A percentile compares a stretch with the other conserved stretches of the same genome.
These are phyloP conservation scores for Lithospermum erythrorhizon DNA, from an alignment of 257 asterid genomes.

Conservation along the genomic window DNA sequence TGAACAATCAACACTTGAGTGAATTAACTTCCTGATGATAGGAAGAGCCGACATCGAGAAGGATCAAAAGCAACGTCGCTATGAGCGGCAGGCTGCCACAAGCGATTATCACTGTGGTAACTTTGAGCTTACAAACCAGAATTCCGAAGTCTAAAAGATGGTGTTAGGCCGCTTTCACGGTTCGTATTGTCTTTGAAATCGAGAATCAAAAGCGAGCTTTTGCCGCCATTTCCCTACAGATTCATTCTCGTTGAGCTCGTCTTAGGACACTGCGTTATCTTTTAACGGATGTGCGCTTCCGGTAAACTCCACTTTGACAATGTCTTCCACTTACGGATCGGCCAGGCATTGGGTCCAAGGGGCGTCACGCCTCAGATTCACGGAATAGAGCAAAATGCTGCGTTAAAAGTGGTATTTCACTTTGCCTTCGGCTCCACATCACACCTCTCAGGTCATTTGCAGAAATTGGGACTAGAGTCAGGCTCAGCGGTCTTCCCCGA, in stretches of 20 bases:
- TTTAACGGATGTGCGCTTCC: neutral
- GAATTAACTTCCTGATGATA: no score
- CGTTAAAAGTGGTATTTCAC: no score
- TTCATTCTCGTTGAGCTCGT: neutral
- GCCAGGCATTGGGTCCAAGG: neutral
- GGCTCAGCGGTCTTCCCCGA: no score
- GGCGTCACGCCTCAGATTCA: neutral
- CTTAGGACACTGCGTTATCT: conserved; percentile 2
- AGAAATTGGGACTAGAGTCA: no score
- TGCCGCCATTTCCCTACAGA: neutral
- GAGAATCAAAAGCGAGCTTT: no score
- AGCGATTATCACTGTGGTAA: neutral
- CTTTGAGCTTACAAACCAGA: conserved; percentile 6
- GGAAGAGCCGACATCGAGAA: no score
- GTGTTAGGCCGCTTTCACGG: conserved; percentile 6
- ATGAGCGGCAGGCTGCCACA: no score
- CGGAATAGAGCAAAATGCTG: neutral
- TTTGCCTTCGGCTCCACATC: no score
- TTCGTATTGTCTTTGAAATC: no score
- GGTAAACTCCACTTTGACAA: neutral
- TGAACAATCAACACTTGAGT: no score
- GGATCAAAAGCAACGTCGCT: no score
- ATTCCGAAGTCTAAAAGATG: conserved; percentile 12
- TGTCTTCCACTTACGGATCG: neutral
- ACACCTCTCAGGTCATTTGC: no score